phyloP scores from a whole-genome alignment of 73 alveolate species.

The Uronychia setigera region DNA sequence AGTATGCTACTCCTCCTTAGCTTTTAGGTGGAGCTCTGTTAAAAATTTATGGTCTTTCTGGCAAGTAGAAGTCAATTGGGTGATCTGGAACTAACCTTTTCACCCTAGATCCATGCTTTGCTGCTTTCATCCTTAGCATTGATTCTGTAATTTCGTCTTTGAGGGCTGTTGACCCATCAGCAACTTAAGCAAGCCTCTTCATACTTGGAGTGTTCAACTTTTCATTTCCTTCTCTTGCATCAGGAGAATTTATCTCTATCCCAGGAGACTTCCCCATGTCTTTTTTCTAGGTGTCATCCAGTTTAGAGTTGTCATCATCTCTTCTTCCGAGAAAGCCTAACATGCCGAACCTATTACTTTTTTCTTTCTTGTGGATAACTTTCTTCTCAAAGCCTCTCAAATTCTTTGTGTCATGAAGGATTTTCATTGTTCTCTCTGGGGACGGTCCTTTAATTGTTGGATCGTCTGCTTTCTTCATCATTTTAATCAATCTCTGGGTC shows the following conservation, averaged over 20 bases:
- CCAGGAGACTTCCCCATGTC: not conserved
- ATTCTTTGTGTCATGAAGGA: slow-evolving; percentile 1
- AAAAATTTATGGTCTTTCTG: slow-evolving; percentile 16
- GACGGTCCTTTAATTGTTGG: slow-evolving; percentile 37
- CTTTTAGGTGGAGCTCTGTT: not conserved
- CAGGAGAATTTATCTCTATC: not conserved
- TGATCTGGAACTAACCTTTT: slow-evolving; percentile 51
- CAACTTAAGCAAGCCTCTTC: slow-evolving; percentile 26
- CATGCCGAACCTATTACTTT: not conserved
- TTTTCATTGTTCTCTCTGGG: slow-evolving; percentile 53
- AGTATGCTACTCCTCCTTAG: not conserved
- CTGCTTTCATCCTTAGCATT: slow-evolving; percentile 54
- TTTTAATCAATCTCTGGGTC: slow-evolving; percentile 35
- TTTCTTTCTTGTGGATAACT: not conserved
- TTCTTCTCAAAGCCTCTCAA: not conserved
- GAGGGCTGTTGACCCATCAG: slow-evolving; percentile 40
- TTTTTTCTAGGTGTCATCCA: too few relatives aligned
- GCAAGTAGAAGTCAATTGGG: slow-evolving; percentile 37
- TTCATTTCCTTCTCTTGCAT: slow-evolving; percentile 13
- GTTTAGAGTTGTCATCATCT: not conserved
- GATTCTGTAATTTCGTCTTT: slow-evolving; percentile 48
- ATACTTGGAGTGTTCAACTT: slow-evolving; percentile 44
- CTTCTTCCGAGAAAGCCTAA: not conserved
- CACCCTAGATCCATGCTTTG: slow-evolving; percentile 46
- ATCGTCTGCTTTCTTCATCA: slow-evolving; percentile 21